Percentiles rank a stretch among this genome's conserved stretches.
phyloP scores from a whole-genome alignment of 805 yeast genomes.

The Nakazawaea wyomingensis region DNA sequence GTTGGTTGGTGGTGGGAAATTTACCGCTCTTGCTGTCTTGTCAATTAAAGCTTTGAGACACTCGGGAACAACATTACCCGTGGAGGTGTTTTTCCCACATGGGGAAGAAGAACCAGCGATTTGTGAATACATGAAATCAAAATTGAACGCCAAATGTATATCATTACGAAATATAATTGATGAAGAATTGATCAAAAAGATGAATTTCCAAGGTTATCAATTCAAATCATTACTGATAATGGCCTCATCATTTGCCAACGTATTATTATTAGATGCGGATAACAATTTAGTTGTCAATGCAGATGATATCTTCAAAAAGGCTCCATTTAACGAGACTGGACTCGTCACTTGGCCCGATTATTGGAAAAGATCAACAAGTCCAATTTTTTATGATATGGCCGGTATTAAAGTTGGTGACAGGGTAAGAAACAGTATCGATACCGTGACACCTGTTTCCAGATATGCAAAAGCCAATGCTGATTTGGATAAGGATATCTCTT shows the following conservation, averaged over 20 bases:
- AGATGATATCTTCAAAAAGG: constrained; percentile 45
- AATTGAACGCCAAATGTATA: constrained; percentile 56
- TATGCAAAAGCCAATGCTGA: constrained; percentile 3
- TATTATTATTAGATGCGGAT: constrained; percentile 47
- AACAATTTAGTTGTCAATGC: constrained; percentile 45
- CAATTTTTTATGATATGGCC: constrained; percentile 41
- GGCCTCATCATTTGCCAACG: constrained; percentile 48
- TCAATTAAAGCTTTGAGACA: constrained; percentile 44
- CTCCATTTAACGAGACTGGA: constrained; percentile 50
- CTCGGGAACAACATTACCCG: constrained; percentile 42
- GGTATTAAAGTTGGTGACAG: constrained; percentile 31
- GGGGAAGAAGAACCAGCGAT: constrained; percentile 37
- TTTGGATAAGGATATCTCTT: constrained; percentile 25
- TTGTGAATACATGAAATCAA: constrained; percentile 39
- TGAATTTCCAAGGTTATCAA: constrained; percentile 42
- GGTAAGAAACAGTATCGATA: constrained; percentile 26
- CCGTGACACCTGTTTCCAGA: constrained; percentile 18
- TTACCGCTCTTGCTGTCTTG: constrained; percentile 56
- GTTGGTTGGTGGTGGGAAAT: constrained; percentile 71
- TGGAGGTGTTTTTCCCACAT: constrained; percentile 44
- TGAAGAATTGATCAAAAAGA: constrained; percentile 29
- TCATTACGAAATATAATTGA: constrained; percentile 47
- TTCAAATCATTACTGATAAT: constrained; percentile 44
- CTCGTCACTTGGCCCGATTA: constrained; percentile 57
- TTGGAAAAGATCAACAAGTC: constrained; percentile 54